Base-by-base conservation (phyloP, 2,329 filamentous ascomycete genomes). In the Coniochaeta sp. region DNA sequence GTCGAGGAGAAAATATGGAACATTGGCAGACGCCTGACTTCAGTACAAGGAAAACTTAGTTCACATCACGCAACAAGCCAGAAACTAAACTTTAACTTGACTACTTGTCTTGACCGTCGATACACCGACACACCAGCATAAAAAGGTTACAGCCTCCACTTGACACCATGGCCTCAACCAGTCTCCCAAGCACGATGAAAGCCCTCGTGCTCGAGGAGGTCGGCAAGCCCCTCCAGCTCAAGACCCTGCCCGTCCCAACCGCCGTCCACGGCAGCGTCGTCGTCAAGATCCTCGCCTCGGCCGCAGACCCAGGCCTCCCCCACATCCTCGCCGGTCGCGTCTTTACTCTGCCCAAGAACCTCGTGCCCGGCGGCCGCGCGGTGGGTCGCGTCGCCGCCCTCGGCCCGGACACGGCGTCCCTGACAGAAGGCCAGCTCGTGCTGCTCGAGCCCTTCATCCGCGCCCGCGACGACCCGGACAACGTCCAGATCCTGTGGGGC, bases 391-490 rank as follows among this genome's bases (percentile, higher is more conserved):
- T 76, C 5, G 70, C 62, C 6, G 68, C 69, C 22, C 40, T 65
- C 2, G 72, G 72, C 2, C 67, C 70, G 1, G 74, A 76, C 63
- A 66, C 71, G 4, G 70, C 69, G 1, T 59, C 58, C 4, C 61
- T 76, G 4, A 24, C 57, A 17, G 61, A 63, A 8, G 73, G 73
- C 4, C 66, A 75, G 58, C 67, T 76, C 2, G 73, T 76, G 9
- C 64, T 69, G 38, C 38, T 72, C 28, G 73, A 76, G 59, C 62
- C 62, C 44, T 67, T 73, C 38, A 62, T 76, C 52, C 67, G 66
- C 19, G 72, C 60, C 4, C 67, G 74, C 22, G 74, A 77, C 62
- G 66, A 75, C 60, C 62, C 66, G n/a, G n/a, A n/a, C 1, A 60
- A 63, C 4, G 65, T 67, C 1, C 34, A 65, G 19, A 65, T 72